These are phyloP conservation scores for Hygrophorus russula DNA, from an alignment of 768 basidiomycete species.

Conservation along the genomic window DNA sequence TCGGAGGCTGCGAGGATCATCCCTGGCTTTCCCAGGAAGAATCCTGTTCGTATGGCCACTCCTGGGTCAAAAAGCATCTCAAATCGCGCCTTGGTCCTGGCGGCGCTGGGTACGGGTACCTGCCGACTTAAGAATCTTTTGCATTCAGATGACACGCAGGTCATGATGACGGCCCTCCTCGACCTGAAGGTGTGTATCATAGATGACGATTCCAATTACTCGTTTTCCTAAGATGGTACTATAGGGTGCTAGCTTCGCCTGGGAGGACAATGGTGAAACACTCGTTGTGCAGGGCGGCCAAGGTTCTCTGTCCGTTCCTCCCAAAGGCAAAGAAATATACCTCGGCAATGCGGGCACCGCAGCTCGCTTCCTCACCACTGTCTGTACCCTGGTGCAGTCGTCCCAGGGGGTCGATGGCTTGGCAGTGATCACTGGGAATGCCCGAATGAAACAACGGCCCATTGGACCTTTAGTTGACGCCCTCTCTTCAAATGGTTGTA, in stretches of 20 bases:
- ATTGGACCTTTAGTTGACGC: conserved; percentile 93
- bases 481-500: conserved; percentile 67
- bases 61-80: conserved; percentile 97
- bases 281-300: conserved; percentile 84
- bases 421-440: conserved; percentile 92
- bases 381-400: conserved; percentile 76
- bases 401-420: conserved; percentile 27
- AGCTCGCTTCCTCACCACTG: conserved; percentile 92
- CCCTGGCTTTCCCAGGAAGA: conserved; percentile 48
- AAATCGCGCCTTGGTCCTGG: conserved; percentile 87
- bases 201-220: conserved; percentile 1
- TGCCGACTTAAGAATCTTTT: conserved; percentile 84
- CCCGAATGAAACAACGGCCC: conserved; percentile 97
- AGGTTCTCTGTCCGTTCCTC: conserved; percentile 69
- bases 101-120: conserved; percentile 81
- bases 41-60: conserved; percentile 68
- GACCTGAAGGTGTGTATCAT: conserved; percentile 61
- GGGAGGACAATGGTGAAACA: conserved; percentile 96
- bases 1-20: conserved; percentile 71
- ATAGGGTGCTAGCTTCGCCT: conserved; percentile 83
- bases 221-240: not conserved
- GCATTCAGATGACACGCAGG: conserved; percentile 96
- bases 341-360: conserved; percentile 97
- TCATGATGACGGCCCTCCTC: conserved; percentile 93
- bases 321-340: conserved; percentile 79